Percentiles rank a stretch among this genome's conserved stretches.
phyloP scores from a whole-genome alignment of 1,284 basidiomycete species.

The Cryptococcus floricola region DNA sequence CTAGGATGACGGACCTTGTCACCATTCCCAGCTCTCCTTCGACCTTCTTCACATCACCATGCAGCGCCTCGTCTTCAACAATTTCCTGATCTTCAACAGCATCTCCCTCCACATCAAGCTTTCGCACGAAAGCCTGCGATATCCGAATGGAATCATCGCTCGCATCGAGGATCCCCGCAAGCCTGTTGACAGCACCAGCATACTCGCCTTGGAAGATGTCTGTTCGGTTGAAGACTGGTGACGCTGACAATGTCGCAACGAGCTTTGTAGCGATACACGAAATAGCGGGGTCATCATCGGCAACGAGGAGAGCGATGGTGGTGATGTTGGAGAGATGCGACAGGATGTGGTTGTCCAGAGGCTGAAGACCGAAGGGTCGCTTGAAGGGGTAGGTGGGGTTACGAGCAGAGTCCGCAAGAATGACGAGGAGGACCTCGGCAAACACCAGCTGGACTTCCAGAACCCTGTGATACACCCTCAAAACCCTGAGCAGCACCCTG shows the following conservation, averaged over 20 bases:
- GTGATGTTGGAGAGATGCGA: conserved; percentile 72
- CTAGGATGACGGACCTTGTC: conserved; percentile 73
- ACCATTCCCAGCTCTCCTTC: conserved; percentile 51
- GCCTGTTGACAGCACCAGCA: conserved; percentile 53
- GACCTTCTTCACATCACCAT: conserved; percentile 19
- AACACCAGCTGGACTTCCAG: conserved; percentile 85
- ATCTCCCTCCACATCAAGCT: conserved; percentile 60
- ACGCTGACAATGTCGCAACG: conserved; percentile 60
- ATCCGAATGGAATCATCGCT: conserved; percentile 84
- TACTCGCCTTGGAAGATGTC: conserved; percentile 60
- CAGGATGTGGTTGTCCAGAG: conserved; percentile 74
- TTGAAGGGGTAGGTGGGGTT: conserved; percentile 26
- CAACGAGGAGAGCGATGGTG: conserved; percentile 78
- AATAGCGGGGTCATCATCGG: conserved; percentile 66
- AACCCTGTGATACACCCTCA: conserved; percentile 77
- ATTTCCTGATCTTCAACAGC: conserved; percentile 39
- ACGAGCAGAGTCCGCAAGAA: conserved; percentile 58
- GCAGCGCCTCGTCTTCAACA: conserved; percentile 24
- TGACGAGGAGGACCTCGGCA: conserved; percentile 78
- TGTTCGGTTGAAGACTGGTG: conserved; percentile 54
- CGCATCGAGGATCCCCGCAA: conserved; percentile 75
- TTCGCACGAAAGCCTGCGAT: conserved; percentile 68
- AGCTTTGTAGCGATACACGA: conserved; percentile 77
- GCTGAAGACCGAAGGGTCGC: conserved; percentile 35
- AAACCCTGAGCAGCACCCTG: conserved; percentile 69